Base-by-base conservation (phyloP, 805 yeast genomes). In the Scheffersomyces lignosus region DNA sequence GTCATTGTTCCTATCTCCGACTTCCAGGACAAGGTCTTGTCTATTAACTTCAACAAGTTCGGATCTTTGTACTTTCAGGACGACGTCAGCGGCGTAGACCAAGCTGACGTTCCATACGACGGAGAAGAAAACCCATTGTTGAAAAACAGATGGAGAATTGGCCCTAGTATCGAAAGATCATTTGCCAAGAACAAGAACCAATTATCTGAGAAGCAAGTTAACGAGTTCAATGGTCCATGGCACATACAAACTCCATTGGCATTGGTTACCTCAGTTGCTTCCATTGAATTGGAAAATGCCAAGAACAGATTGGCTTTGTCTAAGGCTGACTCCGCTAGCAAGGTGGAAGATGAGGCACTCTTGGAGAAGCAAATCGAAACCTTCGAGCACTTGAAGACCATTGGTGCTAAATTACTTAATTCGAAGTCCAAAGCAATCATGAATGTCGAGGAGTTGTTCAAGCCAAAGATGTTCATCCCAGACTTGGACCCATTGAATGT, bases 401-500 rank as follows among this genome's bases (percentile, higher is more conserved):
- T 87, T 28, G 76, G 86, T 0, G 79, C 81, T 12, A 57, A 66
- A 31, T 68, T 91, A 45, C 70, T 90, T 54, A 73, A 79, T 31
- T 66, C 80, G 6, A 54, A 60, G 15, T 66, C 81, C 6, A 64
- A 66, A 14, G 66, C 77, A 7, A 75, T 86, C 54, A 87, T 85
- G 54, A 80, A 83, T 47, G 68, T 75, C 38, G 68, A 66, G 3
- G 80, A 81, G 38, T 62, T 87, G 29, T 74, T 85, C 51, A 73
- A 80, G 36, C 91, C 96, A 40, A 77, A 91, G 49, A 65, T 91
- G 36, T 77, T 67, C 46, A 73, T 81, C 45, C 91, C 96, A 4
- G 98, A 93, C 58, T 65, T 93, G 47, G 95, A 88, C 58, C 98
- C 99, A 15, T 72, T 90, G 77, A 91, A 91, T 56, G 87, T 87